Evolutionary conservation across 176 grass and related monocot species (phyloP), one percentile per base, ranked within the genome.

Genomic region (Leersia perrieri): DNA sequence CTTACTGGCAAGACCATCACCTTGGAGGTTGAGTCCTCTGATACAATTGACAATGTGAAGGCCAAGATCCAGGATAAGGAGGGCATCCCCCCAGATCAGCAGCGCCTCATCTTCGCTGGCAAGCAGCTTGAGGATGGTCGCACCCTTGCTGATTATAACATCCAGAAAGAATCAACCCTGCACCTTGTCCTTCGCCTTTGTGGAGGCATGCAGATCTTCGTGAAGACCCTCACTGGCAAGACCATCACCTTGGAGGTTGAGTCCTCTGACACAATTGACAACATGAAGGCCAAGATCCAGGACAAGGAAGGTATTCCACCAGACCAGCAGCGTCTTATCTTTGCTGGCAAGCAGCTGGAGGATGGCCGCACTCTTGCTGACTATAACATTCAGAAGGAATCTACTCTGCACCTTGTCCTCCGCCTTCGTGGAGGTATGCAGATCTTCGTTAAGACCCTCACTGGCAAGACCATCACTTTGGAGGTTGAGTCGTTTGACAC

Each of bases 61-160:
- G 90, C 90, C 4, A 91, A 91, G 78, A 91, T 91, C 66, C 89
- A 91, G 78, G 89, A 91, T 15, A 91, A 91, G 85, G 89, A 91
- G 36, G 89, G 89, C 0, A 91, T 91, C 3, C 90, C 90, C 0
- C 90, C 90, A 2, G 90, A 92, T 35, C 90, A 92, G 82, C 90
- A 92, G 69, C 41, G 86, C 0, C 72, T 92, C 3, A 92, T 92
- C 36, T 92, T 92, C 0, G 90, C 86, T 1, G 90, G 90, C 9
- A 92, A 92, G 82, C 90, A 92, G 29, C 86, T 92, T 0, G 90
- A 92, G 90, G 90, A 92, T 2, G 90, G 90, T 0, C 70, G 87
- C 9, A 92, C 90, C 0, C 69, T 92, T 0, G 87, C 90, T 0
- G 90, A 93, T 11, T 93, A 93, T 38, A 93, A 92, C 79, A 92